Evolutionary conservation across 768 basidiomycete genomes (phyloP).

Genomic region (Mycena vitilis): DNA sequence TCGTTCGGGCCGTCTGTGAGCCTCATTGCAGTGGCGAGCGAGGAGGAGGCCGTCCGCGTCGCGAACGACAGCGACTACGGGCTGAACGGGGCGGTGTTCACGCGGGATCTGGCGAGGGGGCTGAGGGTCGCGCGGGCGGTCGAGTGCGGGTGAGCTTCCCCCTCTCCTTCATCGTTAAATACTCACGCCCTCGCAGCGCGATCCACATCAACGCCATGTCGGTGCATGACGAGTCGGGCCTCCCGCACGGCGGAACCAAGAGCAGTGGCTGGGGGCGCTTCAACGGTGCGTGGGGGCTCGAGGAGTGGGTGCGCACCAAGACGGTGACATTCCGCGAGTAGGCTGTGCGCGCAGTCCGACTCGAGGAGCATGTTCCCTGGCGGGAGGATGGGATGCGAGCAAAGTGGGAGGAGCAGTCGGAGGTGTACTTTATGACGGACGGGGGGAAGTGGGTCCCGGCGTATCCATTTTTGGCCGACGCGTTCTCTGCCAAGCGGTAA

Average conservation of each 20-base stretch:
- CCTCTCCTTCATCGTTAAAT: background rate
- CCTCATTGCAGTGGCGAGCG: constrained; percentile 29
- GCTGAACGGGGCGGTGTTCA: constrained; percentile 33
- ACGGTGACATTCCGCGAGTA: constrained; percentile 29
- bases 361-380: no score
- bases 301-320: constrained; percentile 35
- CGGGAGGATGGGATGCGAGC: no score
- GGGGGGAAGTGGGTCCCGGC: no score
- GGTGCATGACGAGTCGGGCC: constrained; percentile 32
- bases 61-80: constrained; percentile 35
- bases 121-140: constrained; percentile 31
- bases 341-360: no score
- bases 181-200: constrained; percentile 5
- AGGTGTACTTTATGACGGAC: no score
- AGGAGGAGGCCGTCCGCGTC: constrained; percentile 34
- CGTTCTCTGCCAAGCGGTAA: no score
- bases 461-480: no score
- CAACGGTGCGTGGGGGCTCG: constrained; percentile 29
- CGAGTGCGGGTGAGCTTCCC: constrained; percentile 30
- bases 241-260: constrained; percentile 34
- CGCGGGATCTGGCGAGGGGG: constrained; percentile 29
- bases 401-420: no score
- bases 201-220: constrained; percentile 35
- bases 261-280: constrained; percentile 36
- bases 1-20: constrained; percentile 36